These are phyloP conservation scores for Saccharomyces hybrid DNA, from an alignment of 1,139 yeast genomes.

Conservation along the genomic window DNA sequence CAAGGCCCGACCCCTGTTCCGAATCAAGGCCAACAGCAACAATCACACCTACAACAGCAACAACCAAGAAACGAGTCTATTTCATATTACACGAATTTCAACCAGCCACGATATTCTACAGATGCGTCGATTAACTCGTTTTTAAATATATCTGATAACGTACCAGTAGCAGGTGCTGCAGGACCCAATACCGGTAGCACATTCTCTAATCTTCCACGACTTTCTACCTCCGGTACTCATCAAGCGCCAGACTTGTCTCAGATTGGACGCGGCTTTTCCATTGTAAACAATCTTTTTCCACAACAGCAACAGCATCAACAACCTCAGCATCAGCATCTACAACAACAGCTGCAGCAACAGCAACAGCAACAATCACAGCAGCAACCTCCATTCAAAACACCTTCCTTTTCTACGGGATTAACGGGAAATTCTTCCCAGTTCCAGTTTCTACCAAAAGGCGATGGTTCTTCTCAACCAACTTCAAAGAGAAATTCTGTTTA, in stretches of 20 bases:
- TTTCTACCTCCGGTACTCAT: constrained; percentile 4
- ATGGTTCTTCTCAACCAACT: constrained; percentile 13
- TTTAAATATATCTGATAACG: constrained; percentile 13
- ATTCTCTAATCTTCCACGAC: not conserved
- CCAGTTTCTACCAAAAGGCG: not conserved
- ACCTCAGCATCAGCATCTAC: constrained; percentile 8
- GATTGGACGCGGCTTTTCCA: constrained; percentile 33
- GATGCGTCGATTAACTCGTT: constrained; percentile 21
- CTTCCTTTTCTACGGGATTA: constrained; percentile 4
- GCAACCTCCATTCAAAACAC: constrained; percentile 6
- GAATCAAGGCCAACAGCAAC: constrained; percentile 8
- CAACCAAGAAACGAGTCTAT: constrained; percentile 17
- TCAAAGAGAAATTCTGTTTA: constrained; percentile 22
- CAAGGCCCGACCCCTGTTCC: not conserved
- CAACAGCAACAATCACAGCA: constrained; percentile 10
- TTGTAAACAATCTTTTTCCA: constrained; percentile 30
- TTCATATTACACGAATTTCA: constrained; percentile 25
- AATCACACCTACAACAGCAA: constrained; percentile 2
- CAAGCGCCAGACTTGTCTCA: constrained; percentile 15
- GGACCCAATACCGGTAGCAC: constrained; percentile 14
- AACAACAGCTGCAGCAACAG: no score
- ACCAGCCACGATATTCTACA: constrained; percentile 23
- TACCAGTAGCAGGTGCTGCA: constrained; percentile 14
- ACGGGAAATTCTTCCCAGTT: not conserved
- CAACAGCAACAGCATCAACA: constrained; percentile 8